Base-by-base conservation (phyloP, 2,329 filamentous ascomycete species). In the Neoarthrinium moseri region DNA sequence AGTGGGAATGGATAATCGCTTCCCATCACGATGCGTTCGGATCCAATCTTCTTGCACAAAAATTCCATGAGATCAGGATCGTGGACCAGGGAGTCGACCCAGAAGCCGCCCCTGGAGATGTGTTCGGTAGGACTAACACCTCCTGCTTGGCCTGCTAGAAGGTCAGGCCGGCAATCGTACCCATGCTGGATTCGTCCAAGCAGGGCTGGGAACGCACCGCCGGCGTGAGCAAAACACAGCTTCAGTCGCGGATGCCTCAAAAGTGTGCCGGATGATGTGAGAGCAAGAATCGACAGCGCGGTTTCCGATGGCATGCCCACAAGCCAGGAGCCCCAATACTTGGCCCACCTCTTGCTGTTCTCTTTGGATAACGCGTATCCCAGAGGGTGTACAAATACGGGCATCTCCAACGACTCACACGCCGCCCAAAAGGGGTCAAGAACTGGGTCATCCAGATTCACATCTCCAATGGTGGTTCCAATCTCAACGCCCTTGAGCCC, bases 251-350 rank as follows among this genome's bases (percentile, higher is more conserved):
- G 62, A 46, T 65, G 59, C n/a, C 57, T 41, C 6, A 61, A 50
- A 34, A 65, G 47, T 22, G 61, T 37, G 6, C 63, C 64, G 4
- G 59, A 61, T 3, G 57, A 56, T n/a, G 56, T 62, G 7, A 67
- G 45, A 26, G 56, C 56, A 18, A 63, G 61, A 37, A 66, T 60
- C 10, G 63, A 56, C 41, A 67, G 50, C 4, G 64, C 64, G 15
- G 63, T 67, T 52, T 67, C 64, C 27, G 51, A 61, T 17, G 64
- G 64, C 64, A 67, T 67, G 30, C 64, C 64, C 2, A 67, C 60
- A 2, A 67, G 51, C 64, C 63, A 67, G 3, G 55, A 56, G 12
- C 57, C 53, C 62, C 63, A 67, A 37, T 65, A 63, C 37, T 56
- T 56, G 10, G 46, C 55, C 64, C 64, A 67, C 7, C 63, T 50